Percentiles rank a stretch among this genome's conserved stretches.
Evolutionary conservation across 2,329 filamentous ascomycete species (phyloP).

Genomic region (Grosmannia penicillata): DNA sequence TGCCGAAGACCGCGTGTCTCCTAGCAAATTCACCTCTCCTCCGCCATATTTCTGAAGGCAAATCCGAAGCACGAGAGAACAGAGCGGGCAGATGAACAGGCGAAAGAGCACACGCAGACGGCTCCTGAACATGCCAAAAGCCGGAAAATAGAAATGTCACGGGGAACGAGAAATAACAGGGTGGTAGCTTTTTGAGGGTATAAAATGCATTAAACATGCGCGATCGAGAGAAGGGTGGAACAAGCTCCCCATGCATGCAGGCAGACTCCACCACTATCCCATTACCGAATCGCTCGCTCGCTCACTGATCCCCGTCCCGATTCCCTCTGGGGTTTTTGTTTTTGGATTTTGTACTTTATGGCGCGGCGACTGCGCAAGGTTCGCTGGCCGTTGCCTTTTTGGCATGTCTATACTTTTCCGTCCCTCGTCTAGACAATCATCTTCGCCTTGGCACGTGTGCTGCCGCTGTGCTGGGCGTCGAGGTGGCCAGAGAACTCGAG

Average conservation of each 20-base stretch:
- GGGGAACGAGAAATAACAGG: background rate
- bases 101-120: too few relatives aligned
- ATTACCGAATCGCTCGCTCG: background rate
- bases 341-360: background rate
- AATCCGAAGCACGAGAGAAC: too few relatives aligned
- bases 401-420: background rate
- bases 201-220: background rate
- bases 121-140: too few relatives aligned
- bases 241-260: background rate
- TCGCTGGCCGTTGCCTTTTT: background rate
- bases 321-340: background rate
- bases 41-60: too few relatives aligned
- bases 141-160: background rate
- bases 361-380: too few relatives aligned
- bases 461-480: constrained; percentile 82
- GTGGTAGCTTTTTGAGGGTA: background rate
- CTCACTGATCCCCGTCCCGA: background rate
- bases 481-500: constrained; percentile 97
- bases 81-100: too few relatives aligned
- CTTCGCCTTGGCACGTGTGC: constrained; percentile 92
- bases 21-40: too few relatives aligned
- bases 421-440: constrained; percentile 49
- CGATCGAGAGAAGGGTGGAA: background rate
- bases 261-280: too few relatives aligned
- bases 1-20: too few relatives aligned